phyloP scores from a whole-genome alignment of 1,139 yeast genomes.

The Candida smagusa region DNA sequence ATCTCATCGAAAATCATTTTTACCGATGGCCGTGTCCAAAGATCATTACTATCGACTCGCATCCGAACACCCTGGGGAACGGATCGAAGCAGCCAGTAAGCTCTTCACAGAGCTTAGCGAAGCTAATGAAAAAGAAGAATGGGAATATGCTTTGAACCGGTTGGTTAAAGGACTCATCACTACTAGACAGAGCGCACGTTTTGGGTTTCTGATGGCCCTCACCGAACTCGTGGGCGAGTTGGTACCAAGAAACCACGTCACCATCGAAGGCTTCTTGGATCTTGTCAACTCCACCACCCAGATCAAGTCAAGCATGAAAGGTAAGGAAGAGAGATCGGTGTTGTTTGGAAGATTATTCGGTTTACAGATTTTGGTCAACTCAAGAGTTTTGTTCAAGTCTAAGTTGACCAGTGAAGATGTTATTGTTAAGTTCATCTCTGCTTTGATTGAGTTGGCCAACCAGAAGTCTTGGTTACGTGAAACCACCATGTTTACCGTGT shows the following conservation, averaged over 20 bases:
- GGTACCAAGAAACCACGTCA: slow-evolving; percentile 22
- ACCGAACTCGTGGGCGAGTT: slow-evolving; percentile 66
- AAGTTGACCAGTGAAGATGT: slow-evolving; percentile 26
- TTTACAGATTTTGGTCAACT: slow-evolving; percentile 67
- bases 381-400: slow-evolving; percentile 40
- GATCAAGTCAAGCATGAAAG: slow-evolving; percentile 55
- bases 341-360: slow-evolving; percentile 87
- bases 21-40: slow-evolving; percentile 50
- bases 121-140: slow-evolving; percentile 52
- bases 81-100: slow-evolving; percentile 68
- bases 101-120: slow-evolving; percentile 57
- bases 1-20: too few relatives aligned
- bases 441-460: slow-evolving; percentile 56
- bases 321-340: slow-evolving; percentile 78
- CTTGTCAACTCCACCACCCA: slow-evolving; percentile 42
- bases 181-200: slow-evolving; percentile 76
- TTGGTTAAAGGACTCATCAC: slow-evolving; percentile 79
- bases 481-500: slow-evolving; percentile 69
- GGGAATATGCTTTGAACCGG: slow-evolving; percentile 79
- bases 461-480: slow-evolving; percentile 85
- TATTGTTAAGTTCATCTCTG: slow-evolving; percentile 36
- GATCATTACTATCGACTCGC: slow-evolving; percentile 80
- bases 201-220: slow-evolving; percentile 87
- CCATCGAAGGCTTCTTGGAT: slow-evolving; percentile 37
- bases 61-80: slow-evolving; percentile 70